phyloP scores from a whole-genome alignment of 164 flowering plant genomes.

The Macadamia integrifolia region DNA sequence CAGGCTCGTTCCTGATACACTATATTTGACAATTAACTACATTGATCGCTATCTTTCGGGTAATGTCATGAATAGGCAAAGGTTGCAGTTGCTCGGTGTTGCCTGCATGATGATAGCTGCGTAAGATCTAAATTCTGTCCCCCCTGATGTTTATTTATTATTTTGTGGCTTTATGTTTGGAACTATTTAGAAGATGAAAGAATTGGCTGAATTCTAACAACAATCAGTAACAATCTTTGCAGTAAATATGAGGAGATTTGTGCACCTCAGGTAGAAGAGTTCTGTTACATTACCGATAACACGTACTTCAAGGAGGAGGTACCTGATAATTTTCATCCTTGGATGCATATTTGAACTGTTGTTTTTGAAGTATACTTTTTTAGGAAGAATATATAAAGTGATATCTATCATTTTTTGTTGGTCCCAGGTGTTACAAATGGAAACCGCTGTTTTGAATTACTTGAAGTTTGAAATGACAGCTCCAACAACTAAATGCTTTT shows the following conservation, averaged over 20 bases:
- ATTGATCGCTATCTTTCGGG: slow-evolving; percentile 94
- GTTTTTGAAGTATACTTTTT: neutral
- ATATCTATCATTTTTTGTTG: neutral
- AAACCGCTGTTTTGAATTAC: slow-evolving; percentile 70
- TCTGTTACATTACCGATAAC: slow-evolving; percentile 94
- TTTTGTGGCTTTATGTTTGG: neutral
- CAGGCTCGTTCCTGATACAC: slow-evolving; percentile 91
- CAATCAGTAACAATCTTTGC: slow-evolving; percentile 12
- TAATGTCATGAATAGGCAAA: slow-evolving; percentile 67
- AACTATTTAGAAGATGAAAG: neutral
- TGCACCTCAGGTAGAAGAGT: slow-evolving; percentile 98
- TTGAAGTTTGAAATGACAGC: slow-evolving; percentile 95
- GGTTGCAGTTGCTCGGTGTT: slow-evolving; percentile 86
- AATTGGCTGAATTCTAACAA: slow-evolving; percentile 13
- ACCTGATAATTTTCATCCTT: neutral
- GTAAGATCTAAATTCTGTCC: slow-evolving; percentile 38
- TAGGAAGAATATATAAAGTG: neutral
- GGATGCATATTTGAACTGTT: neutral
- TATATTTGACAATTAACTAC: slow-evolving; percentile 87
- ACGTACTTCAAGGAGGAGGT: slow-evolving; percentile 96
- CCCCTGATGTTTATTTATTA: neutral
- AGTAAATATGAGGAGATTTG: slow-evolving; percentile 98
- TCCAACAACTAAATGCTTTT: slow-evolving; percentile 82
- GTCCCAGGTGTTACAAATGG: slow-evolving; percentile 87
- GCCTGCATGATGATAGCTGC: slow-evolving; percentile 99